These are phyloP conservation scores for Phytophthora kernoviae DNA, from an alignment of 352 stramenopile genomes.

Conservation along the genomic window DNA sequence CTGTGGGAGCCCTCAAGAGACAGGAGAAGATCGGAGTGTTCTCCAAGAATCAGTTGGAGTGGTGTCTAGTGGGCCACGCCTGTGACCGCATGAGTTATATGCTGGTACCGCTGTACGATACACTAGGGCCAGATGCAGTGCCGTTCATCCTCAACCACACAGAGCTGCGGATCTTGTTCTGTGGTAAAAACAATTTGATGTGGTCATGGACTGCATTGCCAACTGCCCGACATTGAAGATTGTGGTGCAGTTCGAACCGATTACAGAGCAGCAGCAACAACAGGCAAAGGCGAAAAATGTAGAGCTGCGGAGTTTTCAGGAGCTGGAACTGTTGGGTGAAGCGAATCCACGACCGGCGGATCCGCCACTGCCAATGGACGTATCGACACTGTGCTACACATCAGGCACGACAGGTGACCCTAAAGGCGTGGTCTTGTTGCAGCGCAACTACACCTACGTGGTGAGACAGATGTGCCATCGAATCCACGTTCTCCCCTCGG, in stretches of 20 bases:
- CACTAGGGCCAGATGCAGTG: conserved; percentile 50
- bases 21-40: conserved; percentile 54
- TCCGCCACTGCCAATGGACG: conserved; percentile 54
- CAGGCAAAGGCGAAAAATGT: conserved; percentile 22
- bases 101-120: conserved; percentile 66
- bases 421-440: conserved; percentile 94
- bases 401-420: conserved; percentile 93
- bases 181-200: conserved; percentile 45
- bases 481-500: conserved; percentile 35
- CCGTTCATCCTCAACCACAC: conserved; percentile 66
- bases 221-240: conserved; percentile 41
- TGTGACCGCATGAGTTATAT: conserved; percentile 54
- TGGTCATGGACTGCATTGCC: conserved; percentile 39
- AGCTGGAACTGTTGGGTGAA: conserved; percentile 33
- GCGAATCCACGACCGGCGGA: conserved; percentile 31
- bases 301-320: conserved; percentile 36
- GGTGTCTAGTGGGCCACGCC: conserved; percentile 42
- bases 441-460: conserved; percentile 59
- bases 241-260: conserved; percentile 44
- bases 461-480: conserved; percentile 20
- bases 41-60: conserved; percentile 57
- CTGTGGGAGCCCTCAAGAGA: conserved; percentile 20
- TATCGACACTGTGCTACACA: conserved; percentile 93
- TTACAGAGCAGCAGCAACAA: conserved; percentile 32
- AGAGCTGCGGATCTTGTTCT: conserved; percentile 50